Evolutionary conservation across 2,329 filamentous ascomycete species (phyloP).

Genomic region (Aspergillus tanneri): DNA sequence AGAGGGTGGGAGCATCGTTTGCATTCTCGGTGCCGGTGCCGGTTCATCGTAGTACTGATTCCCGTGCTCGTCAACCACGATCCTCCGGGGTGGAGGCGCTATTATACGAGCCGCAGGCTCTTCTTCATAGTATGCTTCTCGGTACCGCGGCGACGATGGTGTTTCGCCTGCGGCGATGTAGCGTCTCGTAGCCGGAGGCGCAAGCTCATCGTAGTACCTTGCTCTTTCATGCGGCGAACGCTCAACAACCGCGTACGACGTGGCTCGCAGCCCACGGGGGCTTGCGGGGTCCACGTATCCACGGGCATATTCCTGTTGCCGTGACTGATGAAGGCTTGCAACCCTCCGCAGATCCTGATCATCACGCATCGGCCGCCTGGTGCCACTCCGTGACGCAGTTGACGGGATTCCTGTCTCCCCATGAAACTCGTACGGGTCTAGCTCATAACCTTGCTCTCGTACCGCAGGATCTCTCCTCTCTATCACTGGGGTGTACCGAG

Average conservation of each 20-base stretch:
- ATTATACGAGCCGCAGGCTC: conserved; percentile 48
- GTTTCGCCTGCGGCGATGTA: conserved; percentile 41
- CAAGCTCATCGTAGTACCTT: conserved; percentile 41
- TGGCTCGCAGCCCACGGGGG: conserved; percentile 36
- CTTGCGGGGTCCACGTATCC: conserved; percentile 48
- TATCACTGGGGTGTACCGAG: conserved; percentile 37
- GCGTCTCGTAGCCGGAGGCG: conserved; percentile 32
- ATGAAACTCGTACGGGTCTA: conserved; percentile 35
- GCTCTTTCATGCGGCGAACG: conserved; percentile 38
- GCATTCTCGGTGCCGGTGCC: conserved; percentile 41
- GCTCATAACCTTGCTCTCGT: conserved; percentile 36
- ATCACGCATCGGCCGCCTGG: conserved; percentile 40
- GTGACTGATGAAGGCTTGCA: conserved; percentile 47
- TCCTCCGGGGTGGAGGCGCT: conserved; percentile 60
- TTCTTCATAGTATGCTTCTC: conserved; percentile 44
- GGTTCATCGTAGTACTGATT: conserved; percentile 73
- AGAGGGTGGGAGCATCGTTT: conserved; percentile 34
- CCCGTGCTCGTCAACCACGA: conserved; percentile 79
- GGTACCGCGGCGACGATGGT: conserved; percentile 36
- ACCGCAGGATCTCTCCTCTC: conserved; percentile 35
- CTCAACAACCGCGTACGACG: conserved; percentile 43
- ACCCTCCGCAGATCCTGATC: conserved; percentile 49
- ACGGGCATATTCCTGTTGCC: conserved; percentile 42
- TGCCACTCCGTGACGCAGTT: conserved; percentile 41
- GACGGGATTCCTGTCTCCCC: conserved; percentile 37